These are phyloP conservation scores for Elsinoe arachidis DNA, from an alignment of 2,329 filamentous ascomycete genomes.

Conservation along the genomic window DNA sequence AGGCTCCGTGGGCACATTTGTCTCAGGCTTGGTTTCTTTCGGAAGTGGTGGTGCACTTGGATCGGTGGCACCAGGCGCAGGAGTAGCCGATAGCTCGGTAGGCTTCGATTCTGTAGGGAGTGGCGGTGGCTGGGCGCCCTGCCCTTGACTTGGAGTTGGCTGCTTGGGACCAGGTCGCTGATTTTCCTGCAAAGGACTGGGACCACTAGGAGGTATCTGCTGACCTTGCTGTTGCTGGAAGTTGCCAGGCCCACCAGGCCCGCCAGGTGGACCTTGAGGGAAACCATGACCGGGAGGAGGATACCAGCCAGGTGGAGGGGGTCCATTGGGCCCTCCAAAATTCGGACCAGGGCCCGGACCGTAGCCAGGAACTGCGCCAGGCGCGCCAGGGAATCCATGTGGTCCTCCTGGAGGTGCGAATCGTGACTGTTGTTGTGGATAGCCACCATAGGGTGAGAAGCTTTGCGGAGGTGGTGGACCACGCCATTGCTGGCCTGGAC, in stretches of 20 bases:
- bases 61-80: constrained; percentile 35
- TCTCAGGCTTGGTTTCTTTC: constrained; percentile 59
- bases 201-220: constrained; percentile 31
- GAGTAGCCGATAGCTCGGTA: constrained; percentile 30
- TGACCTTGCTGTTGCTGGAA: constrained; percentile 29
- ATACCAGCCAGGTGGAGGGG: constrained; percentile 60
- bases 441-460: constrained; percentile 31
- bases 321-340: constrained; percentile 17
- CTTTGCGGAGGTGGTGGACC: constrained; percentile 31
- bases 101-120: constrained; percentile 22
- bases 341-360: constrained; percentile 48
- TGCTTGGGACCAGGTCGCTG: constrained; percentile 31
- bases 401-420: constrained; percentile 36
- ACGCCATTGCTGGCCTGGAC: constrained; percentile 30
- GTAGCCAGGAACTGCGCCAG: constrained; percentile 51
- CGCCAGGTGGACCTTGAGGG: constrained; percentile 42
- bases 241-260: constrained; percentile 42
- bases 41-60: constrained; percentile 52
- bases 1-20: constrained; percentile 35
- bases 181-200: constrained; percentile 39
- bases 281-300: constrained; percentile 58
- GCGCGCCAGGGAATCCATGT: constrained; percentile 37
- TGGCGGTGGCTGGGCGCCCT: constrained; percentile 18
- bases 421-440: constrained; percentile 40
- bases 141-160: constrained; percentile 19